Percentiles rank a stretch among this genome's conserved stretches.
Evolutionary conservation across 768 basidiomycete species (phyloP).

Genomic region (Termitomyces sp.): DNA sequence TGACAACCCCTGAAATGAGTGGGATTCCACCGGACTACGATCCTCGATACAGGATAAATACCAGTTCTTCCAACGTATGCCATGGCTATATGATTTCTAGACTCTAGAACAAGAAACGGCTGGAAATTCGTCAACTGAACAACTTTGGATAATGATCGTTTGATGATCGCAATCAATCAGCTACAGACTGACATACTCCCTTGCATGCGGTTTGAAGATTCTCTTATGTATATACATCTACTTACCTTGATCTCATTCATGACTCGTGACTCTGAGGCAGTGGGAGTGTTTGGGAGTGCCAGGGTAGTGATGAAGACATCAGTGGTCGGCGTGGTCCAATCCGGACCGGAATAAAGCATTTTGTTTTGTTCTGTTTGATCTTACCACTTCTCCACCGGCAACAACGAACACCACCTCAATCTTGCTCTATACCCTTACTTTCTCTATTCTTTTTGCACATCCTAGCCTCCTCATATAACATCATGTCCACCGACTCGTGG

Average conservation of each 20-base stretch:
- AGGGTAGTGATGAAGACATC: too few species aligned
- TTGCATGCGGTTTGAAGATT: too few species aligned
- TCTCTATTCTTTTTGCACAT: neutral
- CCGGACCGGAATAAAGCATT: neutral
- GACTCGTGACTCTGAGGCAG: too few species aligned
- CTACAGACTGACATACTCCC: too few species aligned
- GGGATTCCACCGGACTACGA: neutral
- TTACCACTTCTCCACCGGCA: neutral
- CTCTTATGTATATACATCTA: too few species aligned
- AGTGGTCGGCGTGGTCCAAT: too few species aligned
- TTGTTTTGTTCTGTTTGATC: conserved; percentile 2
- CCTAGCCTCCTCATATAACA: conserved; percentile 3
- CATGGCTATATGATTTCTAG: neutral
- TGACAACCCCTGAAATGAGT: too few species aligned
- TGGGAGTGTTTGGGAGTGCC: too few species aligned
- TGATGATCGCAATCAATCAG: too few species aligned
- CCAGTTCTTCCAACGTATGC: neutral
- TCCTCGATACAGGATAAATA: neutral
- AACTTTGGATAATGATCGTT: too few species aligned
- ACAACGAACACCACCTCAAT: neutral
- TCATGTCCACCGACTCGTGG: conserved; percentile 79
- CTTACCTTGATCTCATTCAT: too few species aligned
- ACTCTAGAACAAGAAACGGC: neutral
- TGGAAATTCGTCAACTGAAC: neutral
- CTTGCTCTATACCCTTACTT: neutral